Evolutionary conservation across 1,284 basidiomycete genomes (phyloP), one percentile per base, ranked within the genome.

Genomic region (Thelephora terrestris): DNA sequence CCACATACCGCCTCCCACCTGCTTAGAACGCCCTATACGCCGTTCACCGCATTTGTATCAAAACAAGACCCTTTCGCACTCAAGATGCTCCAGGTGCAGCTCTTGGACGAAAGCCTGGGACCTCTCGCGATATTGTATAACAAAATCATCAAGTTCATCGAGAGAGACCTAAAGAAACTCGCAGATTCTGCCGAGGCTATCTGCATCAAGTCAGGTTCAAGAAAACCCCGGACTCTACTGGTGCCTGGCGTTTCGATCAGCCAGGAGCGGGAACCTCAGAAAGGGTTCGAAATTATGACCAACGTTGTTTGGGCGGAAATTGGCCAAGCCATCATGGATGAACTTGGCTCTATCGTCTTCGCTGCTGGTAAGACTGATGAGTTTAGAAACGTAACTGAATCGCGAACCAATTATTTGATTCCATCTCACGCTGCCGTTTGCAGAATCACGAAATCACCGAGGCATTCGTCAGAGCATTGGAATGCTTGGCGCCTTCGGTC

Each of bases 301-400:
- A 85, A 89, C 56, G 87, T 94, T 2, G 68, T 97, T 10, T 96
- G 92, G 89, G 82, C 83, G 18, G 89, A 92, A 61, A 66, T 96
- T 32, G 83, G 82, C 4, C 70, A 74, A 24, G 75, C 84, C 0
- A 78, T 98, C 47, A 82, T 91, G 70, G 81, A 87, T 53, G 88
- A 93, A 58, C 69, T 97, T 34, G 93, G 92, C 1, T 68, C 67
- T 29, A 67, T 80, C 4, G 80, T 99, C 3, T 99, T 98, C 61
- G 85, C 94, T 27, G 89, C 87, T 5, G 95, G 96, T 3, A 78
- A 86, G 48, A 89, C 95, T 5, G 80, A 88, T 50, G 88, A 93
- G 52, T 91, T 99, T 61, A 82, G 90, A 51, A 85, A 83, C 71
- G 91, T 91, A 50, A 50, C 71, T 62, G 18, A 25, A 47, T 5